A percentile compares a stretch with the other conserved stretches of the same genome.
Conservation (phyloP, 1,139 yeast species). For the Kurtzmaniella quercitrusa region DNA sequence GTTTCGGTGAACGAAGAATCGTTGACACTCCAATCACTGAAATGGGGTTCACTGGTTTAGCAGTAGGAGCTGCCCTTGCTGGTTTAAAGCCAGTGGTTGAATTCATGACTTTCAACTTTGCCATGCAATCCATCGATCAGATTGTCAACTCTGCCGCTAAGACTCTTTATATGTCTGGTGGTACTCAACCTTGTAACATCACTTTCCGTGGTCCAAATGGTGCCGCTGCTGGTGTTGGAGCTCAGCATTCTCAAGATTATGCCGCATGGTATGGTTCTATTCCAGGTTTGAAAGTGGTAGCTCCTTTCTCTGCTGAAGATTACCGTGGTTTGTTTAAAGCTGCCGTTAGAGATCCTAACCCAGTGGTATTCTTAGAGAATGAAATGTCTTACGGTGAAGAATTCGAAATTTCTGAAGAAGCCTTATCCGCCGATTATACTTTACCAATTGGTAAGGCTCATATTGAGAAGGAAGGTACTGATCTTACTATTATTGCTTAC, state of each 20-base stretch:
- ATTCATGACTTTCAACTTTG: conserved; percentile 98
- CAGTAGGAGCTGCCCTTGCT: conserved; percentile 96
- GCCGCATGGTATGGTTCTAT: conserved; percentile 98
- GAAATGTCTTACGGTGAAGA: conserved; percentile 92
- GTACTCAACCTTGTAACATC: conserved; percentile 93
- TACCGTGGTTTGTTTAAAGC: conserved; percentile 95
- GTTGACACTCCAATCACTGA: conserved; percentile 98
- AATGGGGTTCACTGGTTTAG: conserved; percentile 97
- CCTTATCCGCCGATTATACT: conserved; percentile 79
- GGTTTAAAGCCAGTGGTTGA: conserved; percentile 97
- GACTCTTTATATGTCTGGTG: conserved; percentile 99
- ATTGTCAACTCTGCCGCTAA: conserved; percentile 98
- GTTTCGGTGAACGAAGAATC: conserved; percentile 95
- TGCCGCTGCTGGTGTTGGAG: conserved; percentile 99
- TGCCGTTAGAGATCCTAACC: conserved; percentile 97
- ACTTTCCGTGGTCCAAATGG: conserved; percentile 99
- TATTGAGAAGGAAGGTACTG: conserved; percentile 89
- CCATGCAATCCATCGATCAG: conserved; percentile 99
- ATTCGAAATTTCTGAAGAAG: conserved; percentile 88
- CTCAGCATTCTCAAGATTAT: conserved; percentile 98
- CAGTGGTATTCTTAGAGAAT: conserved; percentile 92
- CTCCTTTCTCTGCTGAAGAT: conserved; percentile 95
- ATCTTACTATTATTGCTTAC: conserved; percentile 85
- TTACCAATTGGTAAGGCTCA: conserved; percentile 95
- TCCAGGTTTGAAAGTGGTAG: conserved; percentile 95